Evolutionary conservation across 2,329 filamentous ascomycete species (phyloP).

Genomic region (Lasiodiplodia hormozganensis): DNA sequence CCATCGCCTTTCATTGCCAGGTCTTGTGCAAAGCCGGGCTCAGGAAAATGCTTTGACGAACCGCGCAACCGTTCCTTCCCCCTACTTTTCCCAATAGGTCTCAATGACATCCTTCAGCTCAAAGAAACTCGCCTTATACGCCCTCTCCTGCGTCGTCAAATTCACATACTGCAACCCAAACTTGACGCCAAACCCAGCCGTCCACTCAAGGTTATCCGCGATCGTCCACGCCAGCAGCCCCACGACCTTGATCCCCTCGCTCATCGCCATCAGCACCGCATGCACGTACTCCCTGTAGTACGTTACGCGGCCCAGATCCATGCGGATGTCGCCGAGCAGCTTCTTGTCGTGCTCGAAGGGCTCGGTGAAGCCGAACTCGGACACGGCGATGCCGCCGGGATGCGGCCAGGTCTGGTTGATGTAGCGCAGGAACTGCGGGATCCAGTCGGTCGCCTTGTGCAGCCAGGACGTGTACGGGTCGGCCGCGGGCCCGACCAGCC

Average conservation of each 20-base stretch:
- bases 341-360: conserved; percentile 43
- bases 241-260: conserved; percentile 45
- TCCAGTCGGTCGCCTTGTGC: conserved; percentile 45
- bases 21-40: too few species aligned
- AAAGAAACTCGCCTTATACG: conserved; percentile 49
- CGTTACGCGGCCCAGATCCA: conserved; percentile 39
- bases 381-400: conserved; percentile 41
- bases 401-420: conserved; percentile 44
- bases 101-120: conserved; percentile 46
- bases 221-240: conserved; percentile 47
- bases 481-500: conserved; percentile 42
- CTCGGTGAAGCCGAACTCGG: conserved; percentile 48
- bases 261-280: conserved; percentile 43
- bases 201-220: conserved; percentile 49
- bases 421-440: conserved; percentile 43
- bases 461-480: conserved; percentile 45
- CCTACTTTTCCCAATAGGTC: conserved; percentile 35
- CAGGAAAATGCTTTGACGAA: too few species aligned
- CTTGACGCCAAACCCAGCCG: conserved; percentile 39
- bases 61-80: too few species aligned
- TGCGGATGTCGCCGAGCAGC: conserved; percentile 39
- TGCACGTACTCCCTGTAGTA: conserved; percentile 46
- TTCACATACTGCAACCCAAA: conserved; percentile 49
- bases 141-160: conserved; percentile 45
- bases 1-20: too few species aligned